phyloP scores from a whole-genome alignment of 2,329 filamentous ascomycete genomes.

The Aspergillus pseudoviridinutans region DNA sequence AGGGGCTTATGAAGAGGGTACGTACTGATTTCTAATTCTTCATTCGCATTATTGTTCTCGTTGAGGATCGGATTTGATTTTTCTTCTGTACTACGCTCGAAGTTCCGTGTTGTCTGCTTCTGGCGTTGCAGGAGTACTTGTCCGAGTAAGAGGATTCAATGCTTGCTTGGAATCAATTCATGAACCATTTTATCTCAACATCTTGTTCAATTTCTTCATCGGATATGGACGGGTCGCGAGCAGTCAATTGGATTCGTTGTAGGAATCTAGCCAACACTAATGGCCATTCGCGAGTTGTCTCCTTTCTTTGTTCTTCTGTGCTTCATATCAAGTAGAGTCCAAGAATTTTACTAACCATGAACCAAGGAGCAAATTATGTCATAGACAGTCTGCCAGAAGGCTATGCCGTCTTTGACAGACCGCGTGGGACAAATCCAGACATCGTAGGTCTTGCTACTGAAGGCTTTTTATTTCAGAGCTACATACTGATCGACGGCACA shows the following conservation, averaged over 20 bases:
- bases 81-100: not conserved
- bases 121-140: not conserved
- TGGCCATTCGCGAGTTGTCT: not conserved
- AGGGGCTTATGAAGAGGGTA: constrained; percentile 36
- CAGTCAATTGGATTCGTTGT: not conserved
- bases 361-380: constrained; percentile 44
- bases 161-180: not conserved
- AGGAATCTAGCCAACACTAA: not conserved
- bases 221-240: not conserved
- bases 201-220: not conserved
- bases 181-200: not conserved
- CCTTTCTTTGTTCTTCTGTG: not conserved
- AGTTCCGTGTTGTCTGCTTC: not conserved
- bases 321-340: not conserved
- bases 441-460: constrained; percentile 24
- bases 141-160: not conserved
- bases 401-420: constrained; percentile 50
- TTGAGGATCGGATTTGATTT: not conserved
- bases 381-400: constrained; percentile 53
- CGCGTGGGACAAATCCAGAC: constrained; percentile 36
- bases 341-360: not conserved
- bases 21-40: constrained; percentile 10
- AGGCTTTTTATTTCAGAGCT: not conserved
- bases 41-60: not conserved
- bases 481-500: constrained; percentile 19